Percentiles rank a stretch among this genome's conserved stretches.
Conservation (phyloP, 176 grass and related monocot species). For the Oryza longistaminata region DNA sequence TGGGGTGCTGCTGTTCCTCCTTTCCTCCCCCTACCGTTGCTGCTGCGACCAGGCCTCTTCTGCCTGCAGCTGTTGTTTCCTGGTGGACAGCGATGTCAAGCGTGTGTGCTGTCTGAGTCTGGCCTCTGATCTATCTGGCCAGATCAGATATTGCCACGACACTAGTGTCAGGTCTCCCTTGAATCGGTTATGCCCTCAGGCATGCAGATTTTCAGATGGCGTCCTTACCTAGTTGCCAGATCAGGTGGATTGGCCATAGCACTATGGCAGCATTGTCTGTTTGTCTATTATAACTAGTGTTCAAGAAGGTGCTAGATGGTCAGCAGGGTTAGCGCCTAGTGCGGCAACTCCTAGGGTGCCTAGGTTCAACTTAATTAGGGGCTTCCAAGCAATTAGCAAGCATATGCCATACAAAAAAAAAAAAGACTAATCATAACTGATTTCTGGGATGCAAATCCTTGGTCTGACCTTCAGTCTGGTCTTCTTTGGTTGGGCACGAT, state of each 20-base stretch:
- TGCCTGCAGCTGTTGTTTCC: neutral
- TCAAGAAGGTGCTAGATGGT: neutral
- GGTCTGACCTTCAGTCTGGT: neutral
- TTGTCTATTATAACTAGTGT: neutral
- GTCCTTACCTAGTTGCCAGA: neutral
- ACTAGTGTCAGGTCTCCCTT: neutral
- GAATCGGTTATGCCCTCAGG: neutral
- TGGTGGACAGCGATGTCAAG: neutral
- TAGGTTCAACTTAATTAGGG: neutral
- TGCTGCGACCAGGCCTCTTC: neutral
- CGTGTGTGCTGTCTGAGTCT: neutral
- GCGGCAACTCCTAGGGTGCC: neutral
- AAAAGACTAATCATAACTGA: neutral
- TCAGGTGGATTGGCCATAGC: neutral
- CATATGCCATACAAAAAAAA: neutral
- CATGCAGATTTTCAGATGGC: neutral
- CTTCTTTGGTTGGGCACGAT: neutral
- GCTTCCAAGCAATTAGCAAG: neutral
- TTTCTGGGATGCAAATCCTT: neutral
- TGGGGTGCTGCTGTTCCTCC: neutral
- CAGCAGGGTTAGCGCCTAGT: too few species aligned
- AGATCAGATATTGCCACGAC: neutral
- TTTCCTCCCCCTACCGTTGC: neutral
- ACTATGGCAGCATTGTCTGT: neutral
- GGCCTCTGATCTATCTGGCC: neutral